Percentiles rank a stretch among this genome's conserved stretches.
Conservation (phyloP, 176 grass and related monocot species). For the Juncus inflexus region DNA sequence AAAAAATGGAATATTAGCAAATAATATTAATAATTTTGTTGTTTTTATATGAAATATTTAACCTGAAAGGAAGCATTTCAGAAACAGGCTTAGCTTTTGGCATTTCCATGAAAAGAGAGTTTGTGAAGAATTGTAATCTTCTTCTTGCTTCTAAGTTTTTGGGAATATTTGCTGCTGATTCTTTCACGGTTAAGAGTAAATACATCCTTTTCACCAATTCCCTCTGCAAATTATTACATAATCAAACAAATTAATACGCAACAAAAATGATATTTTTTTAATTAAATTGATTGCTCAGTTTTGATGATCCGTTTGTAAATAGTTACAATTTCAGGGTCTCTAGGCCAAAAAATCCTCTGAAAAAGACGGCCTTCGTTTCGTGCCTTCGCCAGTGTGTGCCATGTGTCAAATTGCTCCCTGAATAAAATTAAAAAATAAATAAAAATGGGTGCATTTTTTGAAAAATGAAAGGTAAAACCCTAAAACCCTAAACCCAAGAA, state of each 20-base stretch:
- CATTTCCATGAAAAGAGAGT: constrained; percentile 95
- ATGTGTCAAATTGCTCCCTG: constrained; percentile 85
- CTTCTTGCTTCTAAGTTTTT: constrained; percentile 88
- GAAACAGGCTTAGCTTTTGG: constrained; percentile 74
- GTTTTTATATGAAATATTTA: not conserved
- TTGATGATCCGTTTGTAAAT: not conserved
- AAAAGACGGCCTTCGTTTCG: constrained; percentile 72
- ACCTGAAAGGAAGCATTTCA: constrained; percentile 97
- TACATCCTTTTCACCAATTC: constrained; percentile 88
- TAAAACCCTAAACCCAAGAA: too few species aligned
- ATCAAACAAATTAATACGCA: too few species aligned
- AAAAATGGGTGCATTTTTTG: not conserved
- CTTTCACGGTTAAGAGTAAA: constrained; percentile 94
- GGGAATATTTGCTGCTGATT: constrained; percentile 82
- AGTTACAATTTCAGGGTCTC: constrained; percentile 68
- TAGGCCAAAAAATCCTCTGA: constrained; percentile 73
- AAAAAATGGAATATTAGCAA: constrained; percentile 20
- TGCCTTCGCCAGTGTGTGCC: constrained; percentile 72
- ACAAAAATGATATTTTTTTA: too few species aligned
- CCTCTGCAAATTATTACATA: constrained; percentile 37
- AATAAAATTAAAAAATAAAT: constrained; percentile 27
- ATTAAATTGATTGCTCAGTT: too few species aligned
- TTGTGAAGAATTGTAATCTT: constrained; percentile 86
- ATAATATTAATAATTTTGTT: constrained; percentile 7
- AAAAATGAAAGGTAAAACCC: too few species aligned